Conservation (phyloP, 2,329 filamentous ascomycete species). For the Hirsutella rhossiliensis region DNA sequence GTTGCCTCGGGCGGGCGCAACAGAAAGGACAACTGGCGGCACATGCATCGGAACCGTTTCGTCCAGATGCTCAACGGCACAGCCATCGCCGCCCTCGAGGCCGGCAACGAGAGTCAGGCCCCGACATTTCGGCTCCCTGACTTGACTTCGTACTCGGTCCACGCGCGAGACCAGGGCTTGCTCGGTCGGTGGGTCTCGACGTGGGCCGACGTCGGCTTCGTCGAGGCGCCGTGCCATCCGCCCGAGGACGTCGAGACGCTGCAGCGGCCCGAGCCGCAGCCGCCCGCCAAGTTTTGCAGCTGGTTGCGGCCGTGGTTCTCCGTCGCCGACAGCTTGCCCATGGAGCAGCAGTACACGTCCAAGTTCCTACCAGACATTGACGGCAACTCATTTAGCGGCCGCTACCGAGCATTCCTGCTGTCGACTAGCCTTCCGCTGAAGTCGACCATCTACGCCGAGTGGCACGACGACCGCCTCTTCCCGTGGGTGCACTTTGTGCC, state of each 20-base stretch:
- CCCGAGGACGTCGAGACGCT: not conserved
- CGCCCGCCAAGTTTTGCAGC: not conserved
- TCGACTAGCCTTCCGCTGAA: conserved; percentile 58
- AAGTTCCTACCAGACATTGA: conserved; percentile 63
- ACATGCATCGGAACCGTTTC: conserved; percentile 59
- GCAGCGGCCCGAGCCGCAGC: not conserved
- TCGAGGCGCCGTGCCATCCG: conserved; percentile 22
- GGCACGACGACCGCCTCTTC: conserved; percentile 58
- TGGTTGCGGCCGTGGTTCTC: not conserved
- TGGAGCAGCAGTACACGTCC: conserved; percentile 36
- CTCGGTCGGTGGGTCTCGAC: conserved; percentile 29
- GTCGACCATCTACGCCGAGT: conserved; percentile 60
- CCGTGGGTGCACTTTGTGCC: conserved; percentile 66
- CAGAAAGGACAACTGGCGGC: conserved; percentile 44
- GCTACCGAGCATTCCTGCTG: conserved; percentile 51
- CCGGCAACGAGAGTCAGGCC: conserved; percentile 19
- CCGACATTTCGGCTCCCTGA: conserved; percentile 38
- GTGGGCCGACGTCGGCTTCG: conserved; percentile 31
- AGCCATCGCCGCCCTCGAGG: conserved; percentile 35
- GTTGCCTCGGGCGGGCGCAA: conserved; percentile 48
- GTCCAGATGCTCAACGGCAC: conserved; percentile 57
- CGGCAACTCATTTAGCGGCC: conserved; percentile 52
- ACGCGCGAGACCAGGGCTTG: conserved; percentile 15
- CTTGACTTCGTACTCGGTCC: conserved; percentile 29
- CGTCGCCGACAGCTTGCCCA: conserved; percentile 20